These are phyloP conservation scores for Phytophthora hybrid DNA, from an alignment of 352 stramenopile genomes.

Conservation along the genomic window DNA sequence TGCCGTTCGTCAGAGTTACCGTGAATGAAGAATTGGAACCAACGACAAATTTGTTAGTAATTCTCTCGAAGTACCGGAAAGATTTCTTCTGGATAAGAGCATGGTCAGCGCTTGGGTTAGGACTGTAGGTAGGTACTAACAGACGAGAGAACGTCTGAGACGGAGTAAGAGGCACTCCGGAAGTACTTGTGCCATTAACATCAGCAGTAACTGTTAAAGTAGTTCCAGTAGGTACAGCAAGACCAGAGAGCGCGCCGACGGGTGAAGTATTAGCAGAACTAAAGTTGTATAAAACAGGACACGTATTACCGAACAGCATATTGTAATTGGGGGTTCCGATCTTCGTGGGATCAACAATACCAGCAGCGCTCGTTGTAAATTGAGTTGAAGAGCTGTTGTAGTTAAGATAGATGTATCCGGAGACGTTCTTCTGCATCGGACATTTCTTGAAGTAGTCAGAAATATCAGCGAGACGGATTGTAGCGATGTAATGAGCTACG, in stretches of 20 bases:
- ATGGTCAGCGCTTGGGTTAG: constrained; percentile 24
- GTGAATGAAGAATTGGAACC: neutral
- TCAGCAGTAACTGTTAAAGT: constrained; percentile 1
- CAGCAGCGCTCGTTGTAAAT: neutral
- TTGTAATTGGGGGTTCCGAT: neutral
- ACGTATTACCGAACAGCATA: neutral
- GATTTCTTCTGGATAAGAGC: neutral
- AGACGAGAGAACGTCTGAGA: constrained; percentile 13
- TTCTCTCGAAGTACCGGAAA: constrained; percentile 28
- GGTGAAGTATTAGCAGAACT: no score
- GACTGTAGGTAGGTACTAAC: constrained; percentile 11
- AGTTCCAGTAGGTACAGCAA: neutral
- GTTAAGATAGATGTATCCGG: constrained; percentile 19
- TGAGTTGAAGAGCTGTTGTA: constrained; percentile 14
- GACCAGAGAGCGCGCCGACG: no score
- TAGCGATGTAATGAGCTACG: constrained; percentile 15
- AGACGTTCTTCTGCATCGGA: constrained; percentile 19
- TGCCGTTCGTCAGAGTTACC: neutral
- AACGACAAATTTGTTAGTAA: constrained; percentile 29
- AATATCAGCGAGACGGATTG: constrained; percentile 9
- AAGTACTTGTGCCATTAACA: neutral
- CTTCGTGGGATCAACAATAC: neutral
- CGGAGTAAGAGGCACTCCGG: neutral
- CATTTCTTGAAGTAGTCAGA: constrained; percentile 25
- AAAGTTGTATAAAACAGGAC: neutral